Base-by-base conservation (phyloP, 169 alveolate species). In the Eimeria mitis region DNA sequence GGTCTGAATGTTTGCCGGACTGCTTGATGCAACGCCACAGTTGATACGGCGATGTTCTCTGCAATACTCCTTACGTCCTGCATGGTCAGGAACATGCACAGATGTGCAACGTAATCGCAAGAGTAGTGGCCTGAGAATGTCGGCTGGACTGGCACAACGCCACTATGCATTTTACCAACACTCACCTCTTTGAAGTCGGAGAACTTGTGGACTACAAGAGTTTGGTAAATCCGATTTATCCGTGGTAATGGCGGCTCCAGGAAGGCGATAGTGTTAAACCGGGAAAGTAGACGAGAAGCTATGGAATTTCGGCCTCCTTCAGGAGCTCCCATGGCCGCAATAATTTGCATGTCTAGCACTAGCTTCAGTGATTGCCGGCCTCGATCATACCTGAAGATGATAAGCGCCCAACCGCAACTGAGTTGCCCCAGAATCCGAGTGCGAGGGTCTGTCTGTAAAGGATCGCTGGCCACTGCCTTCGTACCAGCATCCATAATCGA, bases 291-390 rank as follows among this genome's bases (percentile, higher is more conserved):
- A 95, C 99, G 98, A 40, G 97, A 96, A n/a, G 99, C 97, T 47
- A 98, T 97, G 87, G 96, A 98, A n/a, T 98, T 98, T 68, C 99
- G 97, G 19, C 99, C 99, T 31, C 99, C 99, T 14, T 99, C 99
- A 2, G 99, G 99, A 13, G 99, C 99, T 3, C 99, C 99, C 99
- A 99, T 99, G 52, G 99, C 99, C 3, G 99, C 98, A 31, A 98
- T 96, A 89, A 99, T 95, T 95, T 98, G 98, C 68, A 98, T 96
- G 97, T 98, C 99, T 71, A 95, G 97, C 40, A 98, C 98, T n/a
- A 91, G 97, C 97, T 98, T 97, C 96, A 97, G 89, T 75, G 98
- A 97, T 96, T 98, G 98, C 98, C 98, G 98, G 94, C 89, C 87
- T 79, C 99, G 98, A 96, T 99, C 99, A 92, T 98, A 99, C 98